Base-by-base conservation (phyloP, 495 filamentous ascomycete genomes). In the Astrocystis sublimbata region DNA sequence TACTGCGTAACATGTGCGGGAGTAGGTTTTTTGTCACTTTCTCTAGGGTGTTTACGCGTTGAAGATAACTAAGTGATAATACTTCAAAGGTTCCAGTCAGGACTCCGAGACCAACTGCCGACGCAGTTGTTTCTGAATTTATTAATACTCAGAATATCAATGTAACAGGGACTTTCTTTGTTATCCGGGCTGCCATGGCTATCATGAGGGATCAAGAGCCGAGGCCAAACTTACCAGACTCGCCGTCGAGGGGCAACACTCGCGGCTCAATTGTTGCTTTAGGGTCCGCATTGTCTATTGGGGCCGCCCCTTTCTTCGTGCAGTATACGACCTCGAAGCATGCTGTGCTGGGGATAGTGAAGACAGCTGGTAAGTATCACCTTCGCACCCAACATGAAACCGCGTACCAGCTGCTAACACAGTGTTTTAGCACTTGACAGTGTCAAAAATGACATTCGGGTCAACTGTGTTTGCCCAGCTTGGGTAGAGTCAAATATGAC, bases 401-500 rank as follows among this genome's bases (percentile, higher is more conserved):
- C 17, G 0, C 13, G 13, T 1, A 31, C 4, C 9, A 52, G 2
- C 21, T 8, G 26, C 49, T 52, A 31, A 52, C 49, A 13, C 49
- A n/a, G n/a, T 52, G 12, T 1, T n/a, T 6, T 33, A 52, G 49
- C 49, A 31, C 24, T 52, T 21, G 49, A 52, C n/a, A 31, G 23
- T 33, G 49, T 52, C 10, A 72, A 76, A 36, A 69, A 84, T 58
- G 69, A 70, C 5, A 84, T 84, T 36, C 65, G 81, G 23, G 75
- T 85, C 35, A 85, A 84, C 56, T 83, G 80, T 60, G 78, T 85
- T 28, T 84, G 81, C 65, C 82, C 82, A 0, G 79, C 80, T 5
- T 71, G 82, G 1, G 78, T 82, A 30, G 78, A 79, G 58, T 65
- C 26, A 21, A 71, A 65, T 8, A 85, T 81, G 3, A 80, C 81